A percentile compares a stretch with the other conserved stretches of the same genome.
phyloP scores from a whole-genome alignment of 345 rosid genomes.

The Sisymbrium altissimum region DNA sequence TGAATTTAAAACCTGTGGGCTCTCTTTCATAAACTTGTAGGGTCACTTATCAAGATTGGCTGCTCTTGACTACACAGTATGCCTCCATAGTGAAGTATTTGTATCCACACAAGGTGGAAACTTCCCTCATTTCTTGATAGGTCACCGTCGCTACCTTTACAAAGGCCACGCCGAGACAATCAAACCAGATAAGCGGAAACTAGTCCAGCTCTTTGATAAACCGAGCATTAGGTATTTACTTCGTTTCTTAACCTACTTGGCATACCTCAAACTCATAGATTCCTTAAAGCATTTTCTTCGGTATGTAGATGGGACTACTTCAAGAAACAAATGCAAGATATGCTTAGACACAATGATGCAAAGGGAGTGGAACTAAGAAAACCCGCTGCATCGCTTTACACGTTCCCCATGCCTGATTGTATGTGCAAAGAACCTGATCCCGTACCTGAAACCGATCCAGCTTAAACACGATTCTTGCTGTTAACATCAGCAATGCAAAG shows the following conservation, averaged over 20 bases:
- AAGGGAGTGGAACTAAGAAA: slow-evolving; percentile 75
- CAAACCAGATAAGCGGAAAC: slow-evolving; percentile 84
- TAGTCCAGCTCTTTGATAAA: slow-evolving; percentile 81
- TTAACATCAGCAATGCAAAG: slow-evolving; percentile 13
- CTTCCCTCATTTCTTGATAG: slow-evolving; percentile 94
- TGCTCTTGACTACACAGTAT: slow-evolving; percentile 88
- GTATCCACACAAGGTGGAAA: slow-evolving; percentile 99
- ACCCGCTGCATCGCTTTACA: slow-evolving; percentile 68
- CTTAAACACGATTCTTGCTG: neutral
- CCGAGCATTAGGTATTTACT: slow-evolving; percentile 59
- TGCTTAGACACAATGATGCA: slow-evolving; percentile 68
- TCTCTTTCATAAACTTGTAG: slow-evolving; percentile 39
- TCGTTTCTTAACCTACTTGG: neutral
- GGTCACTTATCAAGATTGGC: slow-evolving; percentile 92
- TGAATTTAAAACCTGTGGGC: slow-evolving; percentile 11
- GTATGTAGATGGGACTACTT: slow-evolving; percentile 71
- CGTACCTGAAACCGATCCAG: neutral
- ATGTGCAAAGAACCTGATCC: slow-evolving; percentile 65
- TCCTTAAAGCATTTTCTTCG: neutral
- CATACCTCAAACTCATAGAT: neutral
- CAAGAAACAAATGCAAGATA: slow-evolving; percentile 71
- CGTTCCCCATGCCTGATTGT: slow-evolving; percentile 95
- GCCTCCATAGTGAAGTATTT: slow-evolving; percentile 93
- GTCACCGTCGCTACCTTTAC: slow-evolving; percentile 83
- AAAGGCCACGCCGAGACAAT: slow-evolving; percentile 92